Evolutionary conservation across 2,329 filamentous ascomycete species (phyloP), one percentile per base, ranked within the genome.

Genomic region (Fusarium veterinarium): DNA sequence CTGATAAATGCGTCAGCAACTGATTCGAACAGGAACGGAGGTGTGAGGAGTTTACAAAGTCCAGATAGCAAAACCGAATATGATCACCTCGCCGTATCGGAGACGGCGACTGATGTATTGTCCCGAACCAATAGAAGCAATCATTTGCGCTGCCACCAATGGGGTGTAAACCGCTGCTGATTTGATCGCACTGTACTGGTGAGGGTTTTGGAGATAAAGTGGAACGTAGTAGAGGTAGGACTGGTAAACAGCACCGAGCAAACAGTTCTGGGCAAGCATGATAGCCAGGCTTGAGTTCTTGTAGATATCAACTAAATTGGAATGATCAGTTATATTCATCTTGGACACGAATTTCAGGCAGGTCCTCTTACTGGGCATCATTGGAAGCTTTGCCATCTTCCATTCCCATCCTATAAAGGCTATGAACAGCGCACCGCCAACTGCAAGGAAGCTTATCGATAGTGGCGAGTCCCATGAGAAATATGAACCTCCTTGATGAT

Each of bases 341-440:
- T 12, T 28, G 5, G 17, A 6, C 10, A 10, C 6, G 13, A 9
- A 10, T 10, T 23, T 44, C 6, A 16, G 10, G 16, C 16, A 44
- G 8, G 12, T 2, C 1, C 0, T 6, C 58, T 40, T 25, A 56
- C 61, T 12, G 2, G 62, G 62, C 62, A 65, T 65, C 59, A 65
- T 65, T 1, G 62, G 62, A 56, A 65, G 62, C 2, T 65, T 65
- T 17, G 62, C 59, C 46, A 65, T 37, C 14, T 65, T 65, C 62
- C 62, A 65, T 30, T 65, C 62, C 46, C 60, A 65, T 6, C 42
- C 16, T 2, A 65, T 8, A 4, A 65, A 65, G 4, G 28, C 40
- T 0, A 64, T 0, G 0, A 64, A 41, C 3, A 65, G 1, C 0
- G 38, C 17, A 1, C 44, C 33, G 0, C 61, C 59, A 1, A 38